Conservation (phyloP, 441 rosid genomes). For the Adansonia rubrostipa region DNA sequence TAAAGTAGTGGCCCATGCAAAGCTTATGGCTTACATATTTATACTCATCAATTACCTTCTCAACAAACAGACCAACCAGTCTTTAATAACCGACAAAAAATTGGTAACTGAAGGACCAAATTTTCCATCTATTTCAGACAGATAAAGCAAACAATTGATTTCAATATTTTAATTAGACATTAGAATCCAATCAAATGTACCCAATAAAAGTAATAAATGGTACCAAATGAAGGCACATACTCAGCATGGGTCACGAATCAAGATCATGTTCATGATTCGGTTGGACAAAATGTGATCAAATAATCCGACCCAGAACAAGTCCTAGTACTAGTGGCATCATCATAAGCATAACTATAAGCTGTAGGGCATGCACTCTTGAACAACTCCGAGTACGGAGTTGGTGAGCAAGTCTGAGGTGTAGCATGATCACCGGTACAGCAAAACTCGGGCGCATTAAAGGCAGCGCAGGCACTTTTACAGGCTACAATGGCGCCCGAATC, state of each 20-base stretch:
- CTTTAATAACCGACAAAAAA: not conserved
- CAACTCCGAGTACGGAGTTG: slow-evolving; percentile 68
- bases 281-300: slow-evolving; percentile 76
- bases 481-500: slow-evolving; percentile 69
- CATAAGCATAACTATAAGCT: slow-evolving; percentile 93
- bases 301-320: slow-evolving; percentile 82
- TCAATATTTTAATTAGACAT: not conserved
- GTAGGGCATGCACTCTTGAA: slow-evolving; percentile 87
- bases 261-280: slow-evolving; percentile 32
- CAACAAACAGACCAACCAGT: slow-evolving; percentile 24
- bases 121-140: not conserved
- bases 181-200: not conserved
- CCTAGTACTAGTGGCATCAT: slow-evolving; percentile 82
- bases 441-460: slow-evolving; percentile 69
- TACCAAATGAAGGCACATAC: not conserved
- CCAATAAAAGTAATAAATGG: not conserved
- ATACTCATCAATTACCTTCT: not conserved
- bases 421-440: slow-evolving; percentile 78
- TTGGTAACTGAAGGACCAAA: not conserved
- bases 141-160: not conserved
- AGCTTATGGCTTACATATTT: slow-evolving; percentile 15
- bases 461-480: slow-evolving; percentile 84
- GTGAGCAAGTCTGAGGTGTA: slow-evolving; percentile 75
- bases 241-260: not conserved
- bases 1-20: not conserved